Conservation (phyloP, 2,329 filamentous ascomycete genomes). For the Nigrospora sphaerica region DNA sequence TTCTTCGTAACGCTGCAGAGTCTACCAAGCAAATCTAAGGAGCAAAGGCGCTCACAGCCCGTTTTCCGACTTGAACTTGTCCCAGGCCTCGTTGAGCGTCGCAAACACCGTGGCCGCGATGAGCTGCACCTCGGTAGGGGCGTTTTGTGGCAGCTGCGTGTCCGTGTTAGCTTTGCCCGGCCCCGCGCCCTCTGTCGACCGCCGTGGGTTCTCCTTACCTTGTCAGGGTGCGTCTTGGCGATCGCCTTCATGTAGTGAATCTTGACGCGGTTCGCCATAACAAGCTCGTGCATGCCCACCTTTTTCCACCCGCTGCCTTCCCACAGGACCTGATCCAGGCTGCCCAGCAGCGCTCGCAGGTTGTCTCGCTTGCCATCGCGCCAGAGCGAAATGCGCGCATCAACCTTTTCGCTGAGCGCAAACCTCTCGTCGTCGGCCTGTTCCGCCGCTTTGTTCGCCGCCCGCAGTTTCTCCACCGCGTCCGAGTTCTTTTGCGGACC, state of each 20-base stretch:
- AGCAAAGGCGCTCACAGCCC: slow-evolving; percentile 36
- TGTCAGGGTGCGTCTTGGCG: slow-evolving; percentile 96
- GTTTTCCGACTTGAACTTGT: slow-evolving; percentile 66
- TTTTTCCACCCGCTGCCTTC: slow-evolving; percentile 93
- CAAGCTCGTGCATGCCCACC: slow-evolving; percentile 85
- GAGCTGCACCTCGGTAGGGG: slow-evolving; percentile 57
- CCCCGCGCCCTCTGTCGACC: no score
- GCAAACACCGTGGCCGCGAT: slow-evolving; percentile 61
- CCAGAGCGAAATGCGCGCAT: slow-evolving; percentile 73
- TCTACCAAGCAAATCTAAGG: background rate
- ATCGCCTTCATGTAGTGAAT: slow-evolving; percentile 99
- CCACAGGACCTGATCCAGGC: slow-evolving; percentile 86
- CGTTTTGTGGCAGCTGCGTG: slow-evolving; percentile 53
- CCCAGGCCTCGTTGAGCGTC: slow-evolving; percentile 66
- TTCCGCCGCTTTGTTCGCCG: slow-evolving; percentile 79
- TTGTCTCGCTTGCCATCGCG: slow-evolving; percentile 90
- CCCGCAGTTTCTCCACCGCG: slow-evolving; percentile 75
- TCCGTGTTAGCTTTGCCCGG: background rate
- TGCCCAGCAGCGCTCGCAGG: slow-evolving; percentile 77
- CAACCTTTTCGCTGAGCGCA: slow-evolving; percentile 76
- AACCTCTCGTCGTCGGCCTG: slow-evolving; percentile 89
- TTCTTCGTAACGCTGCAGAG: background rate
- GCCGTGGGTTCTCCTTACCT: slow-evolving; percentile 52
- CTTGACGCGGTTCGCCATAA: slow-evolving; percentile 93
- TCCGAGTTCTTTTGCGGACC: slow-evolving; percentile 52